phyloP scores from a whole-genome alignment of 2,329 filamentous ascomycete genomes.

The Helotiales sp. region DNA sequence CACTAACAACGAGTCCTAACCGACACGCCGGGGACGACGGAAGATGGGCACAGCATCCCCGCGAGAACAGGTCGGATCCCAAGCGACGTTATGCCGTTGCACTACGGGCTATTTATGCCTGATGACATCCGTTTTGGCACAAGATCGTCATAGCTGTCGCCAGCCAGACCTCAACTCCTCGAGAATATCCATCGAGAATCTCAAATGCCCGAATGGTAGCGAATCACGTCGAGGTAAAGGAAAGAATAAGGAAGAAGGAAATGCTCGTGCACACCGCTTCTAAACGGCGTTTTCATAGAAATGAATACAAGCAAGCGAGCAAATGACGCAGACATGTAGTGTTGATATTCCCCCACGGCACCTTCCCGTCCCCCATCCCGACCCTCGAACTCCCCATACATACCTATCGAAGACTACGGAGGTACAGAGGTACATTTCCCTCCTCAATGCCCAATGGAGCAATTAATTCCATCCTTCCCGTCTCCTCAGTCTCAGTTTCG shows the following conservation, averaged over 20 bases:
- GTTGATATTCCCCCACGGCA: neutral
- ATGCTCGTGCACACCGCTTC: neutral
- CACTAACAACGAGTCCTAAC: slow-evolving; percentile 8
- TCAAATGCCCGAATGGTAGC: neutral
- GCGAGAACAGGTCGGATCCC: neutral
- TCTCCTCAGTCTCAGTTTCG: neutral
- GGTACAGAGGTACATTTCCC: too few species aligned
- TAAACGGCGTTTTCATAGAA: neutral
- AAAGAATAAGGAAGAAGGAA: neutral
- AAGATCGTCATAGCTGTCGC: neutral
- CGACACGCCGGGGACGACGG: slow-evolving; percentile 13
- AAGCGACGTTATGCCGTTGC: neutral
- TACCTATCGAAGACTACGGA: neutral
- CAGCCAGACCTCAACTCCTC: too few species aligned
- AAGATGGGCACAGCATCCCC: slow-evolving; percentile 14
- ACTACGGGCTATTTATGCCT: slow-evolving; percentile 3
- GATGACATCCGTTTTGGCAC: neutral
- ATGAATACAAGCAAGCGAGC: neutral
- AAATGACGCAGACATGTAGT: neutral
- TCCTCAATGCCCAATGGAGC: neutral
- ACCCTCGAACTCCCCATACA: neutral
- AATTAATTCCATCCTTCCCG: neutral
- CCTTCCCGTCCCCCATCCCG: neutral
- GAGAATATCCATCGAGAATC: too few species aligned
- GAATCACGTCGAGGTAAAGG: neutral